Conservation (phyloP, 371 early-diverging fungal genomes). For the Dinochytrium kinnereticum region DNA sequence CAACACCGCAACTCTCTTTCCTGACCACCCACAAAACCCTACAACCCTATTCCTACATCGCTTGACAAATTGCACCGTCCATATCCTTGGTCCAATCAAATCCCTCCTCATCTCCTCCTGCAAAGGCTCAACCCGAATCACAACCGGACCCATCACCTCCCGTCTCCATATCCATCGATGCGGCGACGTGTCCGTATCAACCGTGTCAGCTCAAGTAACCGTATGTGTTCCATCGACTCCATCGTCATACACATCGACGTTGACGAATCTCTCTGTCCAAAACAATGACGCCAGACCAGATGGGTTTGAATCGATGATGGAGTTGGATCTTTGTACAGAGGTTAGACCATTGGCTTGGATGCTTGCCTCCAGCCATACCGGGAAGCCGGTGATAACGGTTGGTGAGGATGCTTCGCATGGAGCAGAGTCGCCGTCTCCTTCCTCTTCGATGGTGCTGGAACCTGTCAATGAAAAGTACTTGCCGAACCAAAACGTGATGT, state of each 20-base stretch:
- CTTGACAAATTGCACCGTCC: not conserved
- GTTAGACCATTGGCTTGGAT: not conserved
- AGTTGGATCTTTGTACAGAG: not conserved
- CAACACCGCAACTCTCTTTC: not conserved
- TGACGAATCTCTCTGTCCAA: not conserved
- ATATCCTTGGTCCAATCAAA: not conserved
- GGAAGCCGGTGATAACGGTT: not conserved
- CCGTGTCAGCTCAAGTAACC: not conserved
- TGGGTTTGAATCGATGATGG: not conserved
- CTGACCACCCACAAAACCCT: not conserved
- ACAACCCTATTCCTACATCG: conserved; percentile 7
- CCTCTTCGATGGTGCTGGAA: too few relatives aligned
- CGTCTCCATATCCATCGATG: not conserved
- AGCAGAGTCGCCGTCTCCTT: too few relatives aligned
- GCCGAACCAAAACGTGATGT: not conserved
- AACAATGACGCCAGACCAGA: not conserved
- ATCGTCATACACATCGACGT: not conserved
- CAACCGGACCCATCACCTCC: not conserved
- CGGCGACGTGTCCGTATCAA: not conserved
- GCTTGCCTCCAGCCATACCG: not conserved
- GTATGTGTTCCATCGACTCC: not conserved
- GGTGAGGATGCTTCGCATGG: not conserved
- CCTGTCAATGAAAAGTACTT: too few relatives aligned
- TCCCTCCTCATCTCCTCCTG: not conserved
- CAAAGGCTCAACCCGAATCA: not conserved